Evolutionary conservation across 2,329 filamentous ascomycete genomes (phyloP), one percentile per base, ranked within the genome.

Genomic region (Ophiostoma novo-ulmi): DNA sequence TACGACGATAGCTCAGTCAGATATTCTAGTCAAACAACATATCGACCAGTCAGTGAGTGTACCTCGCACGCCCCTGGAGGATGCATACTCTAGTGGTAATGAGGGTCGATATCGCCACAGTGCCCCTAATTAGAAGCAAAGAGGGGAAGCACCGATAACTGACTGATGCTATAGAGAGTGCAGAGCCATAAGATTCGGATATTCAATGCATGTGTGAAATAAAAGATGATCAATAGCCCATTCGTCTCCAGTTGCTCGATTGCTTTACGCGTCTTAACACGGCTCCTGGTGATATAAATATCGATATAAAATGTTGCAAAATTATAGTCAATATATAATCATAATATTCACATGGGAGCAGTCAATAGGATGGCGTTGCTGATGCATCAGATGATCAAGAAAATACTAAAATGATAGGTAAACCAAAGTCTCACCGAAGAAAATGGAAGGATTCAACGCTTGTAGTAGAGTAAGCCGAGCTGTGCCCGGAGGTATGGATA

Each of bases 31-130:
- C 26, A 63, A 17, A 63, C 13, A 35, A 8, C 26, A 31, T 17
- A 7, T 63, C 13, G 58, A 63, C 58, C 58, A 63, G 26, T 63
- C 58, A 35, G 22, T 35, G 58, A 63, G 26, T 35, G 26, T 8
- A 13, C 58, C 35, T 14, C 7, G 13, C 3, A 4, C 26, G 10
- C 58, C 58, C 58, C 58, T 63, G 58, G 26, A 35, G 26, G 58
- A 63, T 35, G 58, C 58, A 63, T 63, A 26, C 26, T 58, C 22
- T 63, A 63, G 58, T 35, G 58, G 58, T 35, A 35, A 55, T 63
- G 14, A 58, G n/a, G 26, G 48, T 22, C 20, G 17, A 48, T 13
- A 4, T 58, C 13, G 52, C 52, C 52, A 22, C 52, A 11, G 52
- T 1, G 11, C n/a, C 31, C 31, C 31, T 31, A 31, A 31, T 31